A percentile compares a stretch with the other conserved stretches of the same genome.
Evolutionary conservation across 75 land plant genomes (phyloP).

Genomic region (Pinus albicaulis): DNA sequence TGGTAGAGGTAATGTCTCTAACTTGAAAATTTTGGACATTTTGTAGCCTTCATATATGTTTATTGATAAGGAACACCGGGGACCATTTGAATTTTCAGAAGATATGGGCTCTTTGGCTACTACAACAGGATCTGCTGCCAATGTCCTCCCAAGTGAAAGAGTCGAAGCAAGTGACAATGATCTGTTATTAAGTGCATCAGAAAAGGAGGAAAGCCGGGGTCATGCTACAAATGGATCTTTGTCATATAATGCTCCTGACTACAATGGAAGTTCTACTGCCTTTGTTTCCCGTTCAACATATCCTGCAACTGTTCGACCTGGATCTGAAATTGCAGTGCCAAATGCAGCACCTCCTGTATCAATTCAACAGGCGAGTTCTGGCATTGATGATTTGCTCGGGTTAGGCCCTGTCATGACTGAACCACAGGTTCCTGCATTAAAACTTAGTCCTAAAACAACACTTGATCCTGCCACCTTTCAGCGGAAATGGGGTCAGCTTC

Average conservation of each 20-base stretch:
- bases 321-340: conserved; percentile 19
- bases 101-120: conserved; percentile 58
- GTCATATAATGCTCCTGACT: conserved; percentile 69
- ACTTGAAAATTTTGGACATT: conserved; percentile 1
- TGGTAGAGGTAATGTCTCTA: background rate
- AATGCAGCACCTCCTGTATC: conserved; percentile 17
- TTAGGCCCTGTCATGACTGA: conserved; percentile 44
- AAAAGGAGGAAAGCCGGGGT: conserved; percentile 71
- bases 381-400: conserved; percentile 88
- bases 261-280: conserved; percentile 26
- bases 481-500: conserved; percentile 93
- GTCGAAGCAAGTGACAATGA: conserved; percentile 94
- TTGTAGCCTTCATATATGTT: conserved; percentile 99
- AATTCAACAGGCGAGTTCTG: conserved; percentile 22
- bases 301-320: conserved; percentile 19
- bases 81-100: conserved; percentile 89
- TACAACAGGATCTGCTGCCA: conserved; percentile 37
- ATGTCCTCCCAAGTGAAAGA: conserved; percentile 51
- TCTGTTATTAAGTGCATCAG: conserved; percentile 75
- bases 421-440: conserved; percentile 47
- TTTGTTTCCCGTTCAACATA: conserved; percentile 14
- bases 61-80: conserved; percentile 92
- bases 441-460: conserved; percentile 72
- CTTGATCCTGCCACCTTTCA: conserved; percentile 86
- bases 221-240: conserved; percentile 52